Conservation (phyloP, 2,329 filamentous ascomycete genomes). For the Bipolaris cookei region DNA sequence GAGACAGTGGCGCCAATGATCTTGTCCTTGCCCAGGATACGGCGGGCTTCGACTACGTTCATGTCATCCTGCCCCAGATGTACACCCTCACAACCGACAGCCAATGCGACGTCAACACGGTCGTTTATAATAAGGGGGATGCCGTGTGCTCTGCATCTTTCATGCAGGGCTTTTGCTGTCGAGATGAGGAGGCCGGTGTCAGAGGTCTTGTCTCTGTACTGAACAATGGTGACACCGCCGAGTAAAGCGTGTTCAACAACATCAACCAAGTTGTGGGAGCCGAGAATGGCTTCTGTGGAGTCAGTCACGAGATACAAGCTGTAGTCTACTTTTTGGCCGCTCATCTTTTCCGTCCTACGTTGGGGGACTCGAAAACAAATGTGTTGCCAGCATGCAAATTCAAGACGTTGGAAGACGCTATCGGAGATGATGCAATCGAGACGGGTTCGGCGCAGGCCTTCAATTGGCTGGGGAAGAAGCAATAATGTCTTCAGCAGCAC, state of each 20-base stretch:
- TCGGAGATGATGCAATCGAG: conserved; percentile 10
- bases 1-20: conserved; percentile 92
- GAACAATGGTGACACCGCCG: conserved; percentile 82
- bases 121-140: conserved; percentile 93
- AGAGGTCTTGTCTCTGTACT: conserved; percentile 87
- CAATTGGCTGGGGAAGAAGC: conserved; percentile 1
- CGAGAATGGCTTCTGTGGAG: conserved; percentile 84
- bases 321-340: conserved; percentile 66
- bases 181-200: conserved; percentile 74
- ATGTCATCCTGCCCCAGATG: conserved; percentile 97
- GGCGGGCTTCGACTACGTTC: conserved; percentile 70
- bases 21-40: conserved; percentile 73
- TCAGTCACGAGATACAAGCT: conserved; percentile 91
- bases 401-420: background rate
- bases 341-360: conserved; percentile 34
- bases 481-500: background rate
- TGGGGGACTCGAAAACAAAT: conserved; percentile 33
- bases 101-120: conserved; percentile 84
- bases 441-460: background rate
- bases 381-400: background rate
- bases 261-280: conserved; percentile 68
- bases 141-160: conserved; percentile 68
- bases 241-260: conserved; percentile 78
- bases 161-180: conserved; percentile 74
- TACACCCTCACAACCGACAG: conserved; percentile 86